Percentiles rank a stretch among this genome's conserved stretches.
Conservation (phyloP, 306 rosid genomes). For the cucumber (Cucumis sativus) region Cucumber_9930_V3 NC_026659.2:29617001-29617500, state of each 20-base stretch:
- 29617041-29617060: too few relatives aligned
- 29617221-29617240: neutral
- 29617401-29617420: neutral
- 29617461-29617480: neutral
- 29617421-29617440: neutral
- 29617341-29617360: neutral
- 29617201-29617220: conserved; percentile 1
- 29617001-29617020: too few relatives aligned
- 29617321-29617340: neutral
- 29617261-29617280: neutral
- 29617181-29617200: too few relatives aligned
- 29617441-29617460: neutral
- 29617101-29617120: too few relatives aligned
- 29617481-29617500: neutral
- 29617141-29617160: too few relatives aligned
- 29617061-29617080: too few relatives aligned
- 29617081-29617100: too few relatives aligned
- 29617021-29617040: too few relatives aligned
- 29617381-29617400: neutral
- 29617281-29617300: neutral
- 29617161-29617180: too few relatives aligned
- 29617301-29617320: neutral
- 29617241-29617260: neutral
- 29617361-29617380: conserved; percentile 1
- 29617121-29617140: too few relatives aligned